These are phyloP conservation scores for Fusarium denticulatum DNA, from an alignment of 2,329 filamentous ascomycete species.

Conservation along the genomic window DNA sequence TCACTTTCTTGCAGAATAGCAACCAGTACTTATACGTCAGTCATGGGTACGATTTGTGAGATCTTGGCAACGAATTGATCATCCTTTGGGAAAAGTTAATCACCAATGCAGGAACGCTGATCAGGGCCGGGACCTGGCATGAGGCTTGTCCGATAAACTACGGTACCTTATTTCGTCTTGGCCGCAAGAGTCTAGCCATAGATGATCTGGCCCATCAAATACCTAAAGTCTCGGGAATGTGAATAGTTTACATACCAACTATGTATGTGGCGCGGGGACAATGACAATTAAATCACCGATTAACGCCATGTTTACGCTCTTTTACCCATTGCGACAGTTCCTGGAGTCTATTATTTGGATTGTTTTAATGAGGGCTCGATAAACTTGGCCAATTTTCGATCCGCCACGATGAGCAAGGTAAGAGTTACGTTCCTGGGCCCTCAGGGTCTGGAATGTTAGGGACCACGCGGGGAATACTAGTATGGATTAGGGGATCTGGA, in stretches of 20 bases:
- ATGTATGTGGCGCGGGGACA: constrained; percentile 3
- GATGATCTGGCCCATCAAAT: neutral
- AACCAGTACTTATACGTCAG: neutral
- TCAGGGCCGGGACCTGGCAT: constrained; percentile 15
- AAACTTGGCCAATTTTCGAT: neutral
- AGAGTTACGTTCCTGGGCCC: neutral
- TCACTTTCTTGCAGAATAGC: accelerated
- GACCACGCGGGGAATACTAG: neutral
- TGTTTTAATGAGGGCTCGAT: neutral
- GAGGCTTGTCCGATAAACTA: neutral
- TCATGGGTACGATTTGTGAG: neutral
- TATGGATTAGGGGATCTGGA: neutral
- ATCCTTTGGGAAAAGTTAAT: neutral
- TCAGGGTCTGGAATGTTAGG: neutral
- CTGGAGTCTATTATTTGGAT: neutral
- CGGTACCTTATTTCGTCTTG: neutral
- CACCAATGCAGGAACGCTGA: constrained; percentile 6
- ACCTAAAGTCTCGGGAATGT: neutral
- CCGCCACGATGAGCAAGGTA: neutral
- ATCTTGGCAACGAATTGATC: neutral
- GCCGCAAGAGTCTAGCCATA: constrained; percentile 14
- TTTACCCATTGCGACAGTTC: neutral
- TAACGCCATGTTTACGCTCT: neutral
- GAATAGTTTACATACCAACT: neutral
- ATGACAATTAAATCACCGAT: neutral